phyloP scores from a whole-genome alignment of 2,329 filamentous ascomycete genomes.

The Ophiocordyceps camponoti-floridani region DNA sequence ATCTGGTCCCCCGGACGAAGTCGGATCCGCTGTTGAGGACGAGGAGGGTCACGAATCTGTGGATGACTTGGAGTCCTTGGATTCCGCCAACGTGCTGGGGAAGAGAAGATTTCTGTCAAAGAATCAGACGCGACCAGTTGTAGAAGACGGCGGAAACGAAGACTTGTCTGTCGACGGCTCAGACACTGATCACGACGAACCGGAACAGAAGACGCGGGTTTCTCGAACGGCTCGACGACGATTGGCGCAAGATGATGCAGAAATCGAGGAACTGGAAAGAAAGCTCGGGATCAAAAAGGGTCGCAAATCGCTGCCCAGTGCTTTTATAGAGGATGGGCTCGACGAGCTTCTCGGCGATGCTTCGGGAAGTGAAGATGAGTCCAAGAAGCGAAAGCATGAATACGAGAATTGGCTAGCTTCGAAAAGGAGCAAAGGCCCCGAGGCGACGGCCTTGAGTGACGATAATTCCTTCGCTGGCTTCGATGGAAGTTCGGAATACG shows the following conservation, averaged over 20 bases:
- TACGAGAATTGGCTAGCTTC: slow-evolving; percentile 41
- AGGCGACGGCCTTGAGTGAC: neutral
- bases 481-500: slow-evolving; percentile 10
- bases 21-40: neutral
- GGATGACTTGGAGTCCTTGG: neutral
- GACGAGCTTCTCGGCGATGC: slow-evolving; percentile 54
- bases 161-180: slow-evolving; percentile 5
- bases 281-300: slow-evolving; percentile 66
- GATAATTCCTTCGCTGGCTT: neutral
- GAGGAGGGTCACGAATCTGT: slow-evolving; percentile 2
- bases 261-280: slow-evolving; percentile 75
- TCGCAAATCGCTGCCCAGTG: slow-evolving; percentile 54
- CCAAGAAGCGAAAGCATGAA: slow-evolving; percentile 41
- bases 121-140: neutral
- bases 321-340: slow-evolving; percentile 67
- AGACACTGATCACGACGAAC: slow-evolving; percentile 7
- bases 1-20: neutral
- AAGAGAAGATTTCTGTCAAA: no score
- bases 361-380: slow-evolving; percentile 34
- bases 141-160: neutral
- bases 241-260: slow-evolving; percentile 66
- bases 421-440: slow-evolving; percentile 21
- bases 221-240: slow-evolving; percentile 22
- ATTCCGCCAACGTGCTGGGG: no score
- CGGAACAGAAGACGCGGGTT: slow-evolving; percentile 8